Percentiles rank a stretch among this genome's conserved stretches.
phyloP scores from a whole-genome alignment of 768 basidiomycete genomes.

The Kwoniella pini region DNA sequence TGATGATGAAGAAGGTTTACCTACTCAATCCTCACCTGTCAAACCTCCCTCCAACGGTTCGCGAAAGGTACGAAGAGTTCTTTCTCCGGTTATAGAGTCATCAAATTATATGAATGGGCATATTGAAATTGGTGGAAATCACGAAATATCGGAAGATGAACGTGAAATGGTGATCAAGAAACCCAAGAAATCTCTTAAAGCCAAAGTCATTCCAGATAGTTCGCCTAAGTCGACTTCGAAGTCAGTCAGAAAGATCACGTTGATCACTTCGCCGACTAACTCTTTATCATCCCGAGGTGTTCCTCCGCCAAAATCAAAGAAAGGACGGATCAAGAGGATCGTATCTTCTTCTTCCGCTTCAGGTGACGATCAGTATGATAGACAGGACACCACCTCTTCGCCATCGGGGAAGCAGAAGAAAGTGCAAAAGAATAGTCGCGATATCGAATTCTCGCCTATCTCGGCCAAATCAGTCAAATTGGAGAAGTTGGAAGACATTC shows the following conservation, averaged over 20 bases:
- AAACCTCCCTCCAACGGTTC: not conserved
- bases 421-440: not conserved
- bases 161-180: conserved; percentile 11
- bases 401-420: not conserved
- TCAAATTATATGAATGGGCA: conserved; percentile 2
- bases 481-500: conserved; percentile 14
- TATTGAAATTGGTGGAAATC: not conserved
- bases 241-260: not conserved
- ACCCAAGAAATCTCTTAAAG: conserved; percentile 21
- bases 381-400: conserved; percentile 1
- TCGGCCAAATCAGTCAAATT: conserved; percentile 19
- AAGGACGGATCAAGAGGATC: conserved; percentile 25
- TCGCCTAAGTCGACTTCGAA: conserved; percentile 5
- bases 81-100: conserved; percentile 21
- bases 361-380: conserved; percentile 21
- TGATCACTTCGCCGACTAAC: too few relatives aligned
- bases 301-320: not conserved
- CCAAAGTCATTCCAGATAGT: conserved; percentile 3
- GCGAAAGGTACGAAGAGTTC: conserved; percentile 9
- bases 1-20: not conserved
- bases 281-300: too few relatives aligned
- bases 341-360: conserved; percentile 30
- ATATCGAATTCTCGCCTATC: conserved; percentile 9
- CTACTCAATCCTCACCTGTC: not conserved
- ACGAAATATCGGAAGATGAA: conserved; percentile 11